Percentiles rank a stretch among this genome's conserved stretches.
phyloP scores from a whole-genome alignment of 2,329 filamentous ascomycete species.

The Colletotrichum filicis region DNA sequence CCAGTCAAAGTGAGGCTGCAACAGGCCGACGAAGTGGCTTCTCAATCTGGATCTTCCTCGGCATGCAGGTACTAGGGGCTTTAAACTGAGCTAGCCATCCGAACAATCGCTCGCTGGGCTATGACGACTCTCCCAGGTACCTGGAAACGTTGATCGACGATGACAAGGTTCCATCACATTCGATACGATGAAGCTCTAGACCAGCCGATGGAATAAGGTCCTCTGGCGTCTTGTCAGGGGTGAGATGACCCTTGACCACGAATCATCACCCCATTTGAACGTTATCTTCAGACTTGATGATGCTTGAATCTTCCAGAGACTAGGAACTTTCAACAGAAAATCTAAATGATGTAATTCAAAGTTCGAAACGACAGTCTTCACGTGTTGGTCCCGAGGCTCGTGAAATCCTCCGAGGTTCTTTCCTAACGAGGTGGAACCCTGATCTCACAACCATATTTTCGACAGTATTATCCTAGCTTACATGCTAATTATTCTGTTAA shows the following conservation, averaged over 20 bases:
- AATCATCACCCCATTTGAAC: neutral
- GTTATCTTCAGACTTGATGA: neutral
- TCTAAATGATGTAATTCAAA: neutral
- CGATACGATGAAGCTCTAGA: neutral
- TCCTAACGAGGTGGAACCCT: too few species aligned
- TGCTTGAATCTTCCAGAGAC: neutral
- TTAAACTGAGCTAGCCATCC: neutral
- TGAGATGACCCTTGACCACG: fast-evolving
- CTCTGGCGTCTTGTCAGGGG: too few species aligned
- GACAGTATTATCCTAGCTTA: neutral
- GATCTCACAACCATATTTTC: fast-evolving
- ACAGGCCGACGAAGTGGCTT: neutral
- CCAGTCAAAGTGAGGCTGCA: neutral
- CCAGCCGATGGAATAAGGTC: too few species aligned
- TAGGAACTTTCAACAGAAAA: neutral
- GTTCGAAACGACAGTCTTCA: neutral
- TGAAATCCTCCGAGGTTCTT: neutral
- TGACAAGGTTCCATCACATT: neutral
- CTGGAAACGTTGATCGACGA: neutral
- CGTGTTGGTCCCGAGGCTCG: neutral
- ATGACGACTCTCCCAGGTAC: neutral
- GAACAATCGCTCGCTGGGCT: neutral
- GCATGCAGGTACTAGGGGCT: neutral
- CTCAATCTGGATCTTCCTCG: neutral
- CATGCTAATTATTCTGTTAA: neutral